Conservation (phyloP, 2,329 filamentous ascomycete genomes). For the Cercospora sp. region DNA sequence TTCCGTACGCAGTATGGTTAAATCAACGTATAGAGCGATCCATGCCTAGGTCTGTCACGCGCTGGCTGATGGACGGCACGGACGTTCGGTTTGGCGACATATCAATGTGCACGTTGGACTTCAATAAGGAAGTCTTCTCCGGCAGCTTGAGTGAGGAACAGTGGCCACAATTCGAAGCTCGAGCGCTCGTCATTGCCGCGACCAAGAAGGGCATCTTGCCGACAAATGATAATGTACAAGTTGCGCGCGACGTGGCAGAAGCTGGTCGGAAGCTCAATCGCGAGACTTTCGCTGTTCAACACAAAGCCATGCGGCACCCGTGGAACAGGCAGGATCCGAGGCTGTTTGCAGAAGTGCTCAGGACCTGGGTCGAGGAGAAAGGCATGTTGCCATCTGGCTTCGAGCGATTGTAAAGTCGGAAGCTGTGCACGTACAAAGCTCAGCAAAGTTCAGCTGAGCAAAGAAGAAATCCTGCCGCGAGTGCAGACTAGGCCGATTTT, state of each 20-base stretch:
- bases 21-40: slow-evolving; percentile 22
- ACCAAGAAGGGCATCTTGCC: slow-evolving; percentile 32
- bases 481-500: neutral
- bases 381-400: neutral
- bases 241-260: slow-evolving; percentile 26
- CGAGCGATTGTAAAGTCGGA: neutral
- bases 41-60: slow-evolving; percentile 23
- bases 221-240: slow-evolving; percentile 28
- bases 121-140: slow-evolving; percentile 24
- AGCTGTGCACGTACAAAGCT: neutral
- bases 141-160: slow-evolving; percentile 17
- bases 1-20: slow-evolving; percentile 26
- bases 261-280: slow-evolving; percentile 25
- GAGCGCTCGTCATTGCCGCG: slow-evolving; percentile 32
- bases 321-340: slow-evolving; percentile 33
- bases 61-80: slow-evolving; percentile 32
- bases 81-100: slow-evolving; percentile 19
- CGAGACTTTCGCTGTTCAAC: slow-evolving; percentile 27
- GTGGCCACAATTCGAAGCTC: slow-evolving; percentile 27
- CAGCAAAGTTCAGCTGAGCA: neutral
- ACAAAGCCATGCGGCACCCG: slow-evolving; percentile 32
- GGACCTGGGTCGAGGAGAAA: slow-evolving; percentile 25
- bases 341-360: slow-evolving; percentile 30
- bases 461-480: neutral
- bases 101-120: slow-evolving; percentile 14